Conservation (phyloP, 495 filamentous ascomycete genomes). For the Xylaria intraflava region DNA sequence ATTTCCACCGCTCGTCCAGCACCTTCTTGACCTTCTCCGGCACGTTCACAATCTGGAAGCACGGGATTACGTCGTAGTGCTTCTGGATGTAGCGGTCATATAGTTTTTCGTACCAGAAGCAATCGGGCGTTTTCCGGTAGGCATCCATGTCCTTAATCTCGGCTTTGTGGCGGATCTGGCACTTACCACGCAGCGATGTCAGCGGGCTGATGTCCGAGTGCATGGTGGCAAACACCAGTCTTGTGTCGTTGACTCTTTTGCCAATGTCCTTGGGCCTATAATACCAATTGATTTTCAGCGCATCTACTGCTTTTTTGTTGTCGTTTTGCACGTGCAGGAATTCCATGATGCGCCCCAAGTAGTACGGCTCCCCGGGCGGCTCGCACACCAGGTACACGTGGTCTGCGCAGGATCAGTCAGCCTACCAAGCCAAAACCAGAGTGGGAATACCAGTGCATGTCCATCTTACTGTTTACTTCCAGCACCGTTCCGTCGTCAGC, state of each 20-base stretch:
- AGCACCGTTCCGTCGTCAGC: constrained; percentile 88
- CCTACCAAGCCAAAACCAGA: constrained; percentile 3
- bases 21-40: constrained; percentile 89
- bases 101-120: constrained; percentile 96
- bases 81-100: constrained; percentile 98
- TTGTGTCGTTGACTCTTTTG: constrained; percentile 80
- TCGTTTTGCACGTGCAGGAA: constrained; percentile 79
- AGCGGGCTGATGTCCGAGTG: constrained; percentile 95
- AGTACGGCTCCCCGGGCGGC: constrained; percentile 96
- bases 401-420: constrained; percentile 50
- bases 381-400: constrained; percentile 97
- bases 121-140: constrained; percentile 75
- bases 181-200: constrained; percentile 86
- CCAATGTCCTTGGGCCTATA: constrained; percentile 95
- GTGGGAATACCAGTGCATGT: background rate
- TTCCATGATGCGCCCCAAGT: constrained; percentile 95
- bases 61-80: constrained; percentile 93
- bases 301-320: constrained; percentile 65
- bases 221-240: constrained; percentile 92
- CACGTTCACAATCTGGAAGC: constrained; percentile 89
- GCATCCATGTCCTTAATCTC: constrained; percentile 78
- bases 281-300: constrained; percentile 94
- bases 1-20: constrained; percentile 91
- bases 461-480: constrained; percentile 72
- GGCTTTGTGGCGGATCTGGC: constrained; percentile 74